Base-by-base conservation (phyloP, 306 rosid genomes). In the Argentina anserina region DNA sequence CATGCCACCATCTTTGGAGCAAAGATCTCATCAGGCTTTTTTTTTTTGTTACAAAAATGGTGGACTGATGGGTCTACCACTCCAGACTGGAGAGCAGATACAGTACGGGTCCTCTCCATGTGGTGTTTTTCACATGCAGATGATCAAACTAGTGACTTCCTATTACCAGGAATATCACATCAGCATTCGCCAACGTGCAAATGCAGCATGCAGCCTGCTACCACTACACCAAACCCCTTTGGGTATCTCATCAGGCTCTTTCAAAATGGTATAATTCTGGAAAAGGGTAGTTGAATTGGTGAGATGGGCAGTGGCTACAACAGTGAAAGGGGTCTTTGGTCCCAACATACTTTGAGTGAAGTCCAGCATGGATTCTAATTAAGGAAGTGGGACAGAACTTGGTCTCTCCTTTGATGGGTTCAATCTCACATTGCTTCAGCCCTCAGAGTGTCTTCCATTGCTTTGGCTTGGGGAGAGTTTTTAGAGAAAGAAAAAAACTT, bases 1-100 rank as follows among this genome's bases (percentile, higher is more conserved):
- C 97, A 93, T 13, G 98, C 89, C 20, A 91, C 98, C 85, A 93
- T 88, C 80, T 74, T 85, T 0, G 88, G 74, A 42, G 92, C 92
- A 43, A 55, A 25, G 2, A 89, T 49, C 45, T 76, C 83, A 34
- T 39, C n/a, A 0, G 91, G 88, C 13, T 39, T 67, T 4, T 85
- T 86, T n/a, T n/a, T n/a, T n/a, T n/a, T n/a, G n/a, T n/a, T n/a
- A n/a, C n/a, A n/a, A n/a, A n/a, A n/a, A n/a, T n/a, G n/a, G n/a
- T n/a, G n/a, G n/a, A n/a, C n/a, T n/a, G n/a, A n/a, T n/a, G n/a
- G n/a, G n/a, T n/a, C n/a, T n/a, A n/a, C n/a, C n/a, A n/a, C n/a
- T n/a, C n/a, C n/a, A n/a, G n/a, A n/a, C n/a, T n/a, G n/a, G n/a
- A n/a, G n/a, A n/a, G n/a, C n/a, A n/a, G n/a, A n/a, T n/a, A n/a